A percentile compares a stretch with the other conserved stretches of the same genome.
These are phyloP conservation scores for Oxytropis ochrocephala DNA, from an alignment of 306 rosid genomes.

Conservation along the genomic window DNA sequence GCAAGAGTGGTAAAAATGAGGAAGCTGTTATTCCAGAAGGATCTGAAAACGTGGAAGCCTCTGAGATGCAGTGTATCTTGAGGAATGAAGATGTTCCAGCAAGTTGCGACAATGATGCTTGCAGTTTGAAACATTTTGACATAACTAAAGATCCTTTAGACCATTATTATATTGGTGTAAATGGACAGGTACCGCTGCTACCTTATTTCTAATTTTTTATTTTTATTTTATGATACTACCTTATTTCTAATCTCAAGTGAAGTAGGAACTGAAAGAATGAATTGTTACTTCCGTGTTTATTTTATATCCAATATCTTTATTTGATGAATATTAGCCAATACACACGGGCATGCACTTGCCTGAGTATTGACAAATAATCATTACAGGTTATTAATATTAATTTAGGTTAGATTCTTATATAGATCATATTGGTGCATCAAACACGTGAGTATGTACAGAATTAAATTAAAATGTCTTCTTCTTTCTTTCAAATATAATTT, in stretches of 20 bases:
- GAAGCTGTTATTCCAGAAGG: slow-evolving; percentile 32
- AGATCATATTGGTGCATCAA: not conserved
- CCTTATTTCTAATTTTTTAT: too few species aligned
- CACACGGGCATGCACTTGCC: not conserved
- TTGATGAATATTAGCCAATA: not conserved
- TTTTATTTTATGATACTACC: too few species aligned
- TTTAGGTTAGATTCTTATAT: not conserved
- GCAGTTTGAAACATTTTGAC: slow-evolving; percentile 83
- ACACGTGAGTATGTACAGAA: not conserved
- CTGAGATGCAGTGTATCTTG: slow-evolving; percentile 35
- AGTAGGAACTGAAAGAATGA: slow-evolving; percentile 10
- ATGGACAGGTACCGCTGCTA: slow-evolving; percentile 62
- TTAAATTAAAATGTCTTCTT: not conserved
- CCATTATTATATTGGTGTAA: slow-evolving; percentile 76
- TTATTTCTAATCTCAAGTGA: slow-evolving; percentile 1
- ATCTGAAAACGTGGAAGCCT: slow-evolving; percentile 38
- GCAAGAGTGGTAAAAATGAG: slow-evolving; percentile 32
- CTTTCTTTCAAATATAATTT: slow-evolving; percentile 20
- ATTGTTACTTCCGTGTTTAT: slow-evolving; percentile 8
- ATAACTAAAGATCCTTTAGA: slow-evolving; percentile 75
- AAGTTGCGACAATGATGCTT: slow-evolving; percentile 34
- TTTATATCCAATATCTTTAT: not conserved
- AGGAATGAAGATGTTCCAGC: slow-evolving; percentile 43
- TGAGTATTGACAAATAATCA: not conserved
- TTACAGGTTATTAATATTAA: not conserved